phyloP scores from a whole-genome alignment of 306 rosid species.

The Cucumis melo region DNA sequence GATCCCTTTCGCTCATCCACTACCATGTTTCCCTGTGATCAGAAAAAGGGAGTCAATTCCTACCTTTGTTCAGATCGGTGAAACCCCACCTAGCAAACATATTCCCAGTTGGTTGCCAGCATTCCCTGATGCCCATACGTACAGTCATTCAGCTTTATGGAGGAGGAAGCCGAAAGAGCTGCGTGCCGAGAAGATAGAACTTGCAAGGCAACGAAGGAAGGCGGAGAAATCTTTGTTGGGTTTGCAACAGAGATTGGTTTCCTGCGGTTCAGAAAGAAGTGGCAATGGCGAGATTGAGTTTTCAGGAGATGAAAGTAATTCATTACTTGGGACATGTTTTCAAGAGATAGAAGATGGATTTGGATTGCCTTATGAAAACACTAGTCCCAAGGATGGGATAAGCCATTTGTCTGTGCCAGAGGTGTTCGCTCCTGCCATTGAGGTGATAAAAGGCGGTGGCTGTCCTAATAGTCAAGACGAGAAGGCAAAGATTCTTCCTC shows the following conservation, averaged over 20 bases:
- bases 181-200: conserved; percentile 62
- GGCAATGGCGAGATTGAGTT: conserved; percentile 15
- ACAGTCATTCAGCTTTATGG: conserved; percentile 57
- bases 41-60: conserved; percentile 30
- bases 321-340: conserved; percentile 22
- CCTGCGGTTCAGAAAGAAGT: background rate
- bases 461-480: conserved; percentile 27
- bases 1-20: conserved; percentile 52
- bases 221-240: conserved; percentile 69
- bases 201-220: conserved; percentile 62
- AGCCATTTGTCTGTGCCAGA: conserved; percentile 44
- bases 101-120: conserved; percentile 83
- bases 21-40: conserved; percentile 51
- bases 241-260: too few species aligned
- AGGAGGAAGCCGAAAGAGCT: conserved; percentile 49
- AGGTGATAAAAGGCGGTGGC: conserved; percentile 31
- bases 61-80: conserved; percentile 56
- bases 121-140: conserved; percentile 70
- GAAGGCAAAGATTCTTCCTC: conserved; percentile 32
- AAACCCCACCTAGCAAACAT: conserved; percentile 45
- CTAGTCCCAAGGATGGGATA: conserved; percentile 13
- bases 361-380: conserved; percentile 21
- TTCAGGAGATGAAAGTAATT: conserved; percentile 20
- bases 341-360: conserved; percentile 19
- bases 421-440: conserved; percentile 79